Percentiles rank a stretch among this genome's conserved stretches.
Evolutionary conservation across 768 basidiomycete species (phyloP).

Genomic region (Boletus sp.): DNA sequence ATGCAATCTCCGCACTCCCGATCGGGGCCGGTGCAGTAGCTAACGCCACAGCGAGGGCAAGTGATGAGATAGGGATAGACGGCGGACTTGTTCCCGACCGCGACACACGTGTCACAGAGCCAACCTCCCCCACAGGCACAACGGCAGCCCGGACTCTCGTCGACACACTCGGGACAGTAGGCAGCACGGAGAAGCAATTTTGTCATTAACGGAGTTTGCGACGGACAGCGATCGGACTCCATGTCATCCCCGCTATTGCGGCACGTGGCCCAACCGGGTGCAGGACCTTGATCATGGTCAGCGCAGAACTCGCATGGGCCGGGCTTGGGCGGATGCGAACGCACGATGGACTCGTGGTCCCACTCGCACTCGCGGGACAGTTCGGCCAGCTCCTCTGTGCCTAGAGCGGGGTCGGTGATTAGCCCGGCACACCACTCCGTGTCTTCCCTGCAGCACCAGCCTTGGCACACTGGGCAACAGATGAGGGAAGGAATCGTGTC

Average conservation of each 20-base stretch:
- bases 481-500: slow-evolving; percentile 2
- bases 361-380: slow-evolving; percentile 1
- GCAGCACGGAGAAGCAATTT: not conserved
- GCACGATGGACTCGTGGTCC: slow-evolving; percentile 11
- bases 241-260: not conserved
- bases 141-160: not conserved
- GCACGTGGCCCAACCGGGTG: slow-evolving; percentile 2
- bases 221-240: slow-evolving; percentile 5
- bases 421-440: slow-evolving; percentile 15
- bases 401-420: slow-evolving; percentile 4
- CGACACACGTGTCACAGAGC: slow-evolving; percentile 9
- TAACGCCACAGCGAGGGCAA: slow-evolving; percentile 16
- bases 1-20: not conserved
- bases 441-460: slow-evolving; percentile 15
- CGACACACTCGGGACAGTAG: slow-evolving; percentile 10
- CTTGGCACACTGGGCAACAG: slow-evolving; percentile 4
- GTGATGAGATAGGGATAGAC: not conserved
- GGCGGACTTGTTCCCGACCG: not conserved
- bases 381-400: slow-evolving; percentile 2
- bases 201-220: not conserved
- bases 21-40: not conserved
- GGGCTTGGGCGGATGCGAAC: slow-evolving; percentile 16
- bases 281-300: rapidly evolving
- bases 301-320: slow-evolving; percentile 4
- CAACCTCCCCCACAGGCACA: not conserved